A percentile compares a stretch with the other conserved stretches of the same genome.
These are phyloP conservation scores for Xerocomus amazonicus DNA, from an alignment of 1,284 basidiomycete genomes.

Conservation along the genomic window DNA sequence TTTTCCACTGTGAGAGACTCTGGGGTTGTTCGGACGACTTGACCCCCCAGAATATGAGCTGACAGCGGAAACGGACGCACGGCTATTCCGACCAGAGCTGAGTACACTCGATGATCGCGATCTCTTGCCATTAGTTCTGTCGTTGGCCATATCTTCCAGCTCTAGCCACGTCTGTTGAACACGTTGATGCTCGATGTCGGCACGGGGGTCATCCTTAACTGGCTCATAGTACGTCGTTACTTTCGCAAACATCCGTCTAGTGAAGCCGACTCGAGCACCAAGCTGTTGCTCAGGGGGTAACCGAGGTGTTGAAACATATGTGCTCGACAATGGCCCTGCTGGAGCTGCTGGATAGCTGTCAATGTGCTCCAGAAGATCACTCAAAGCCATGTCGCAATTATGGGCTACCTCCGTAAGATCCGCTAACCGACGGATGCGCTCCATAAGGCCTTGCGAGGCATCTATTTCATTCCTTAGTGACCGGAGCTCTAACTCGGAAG, in stretches of 20 bases:
- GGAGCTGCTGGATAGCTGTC: conserved; percentile 69
- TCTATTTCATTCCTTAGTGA: conserved; percentile 59
- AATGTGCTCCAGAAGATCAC: conserved; percentile 77
- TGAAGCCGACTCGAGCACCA: conserved; percentile 57
- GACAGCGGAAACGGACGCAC: conserved; percentile 38
- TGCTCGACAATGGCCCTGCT: conserved; percentile 47
- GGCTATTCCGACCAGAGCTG: conserved; percentile 55
- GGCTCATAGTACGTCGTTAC: conserved; percentile 41
- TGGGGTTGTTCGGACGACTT: conserved; percentile 24
- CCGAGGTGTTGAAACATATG: conserved; percentile 40
- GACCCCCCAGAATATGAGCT: conserved; percentile 24
- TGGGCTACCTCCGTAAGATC: conserved; percentile 47
- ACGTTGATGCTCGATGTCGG: conserved; percentile 54
- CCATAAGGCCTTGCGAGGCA: conserved; percentile 46
- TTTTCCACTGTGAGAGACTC: conserved; percentile 37
- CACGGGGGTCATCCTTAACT: conserved; percentile 55
- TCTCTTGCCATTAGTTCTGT: conserved; percentile 55
- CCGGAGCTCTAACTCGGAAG: conserved; percentile 52
- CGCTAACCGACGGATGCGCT: conserved; percentile 50
- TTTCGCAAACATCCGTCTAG: conserved; percentile 45
- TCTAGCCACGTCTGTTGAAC: conserved; percentile 76
- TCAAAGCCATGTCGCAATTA: conserved; percentile 68
- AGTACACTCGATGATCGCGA: conserved; percentile 63
- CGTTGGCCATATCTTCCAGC: conserved; percentile 72
- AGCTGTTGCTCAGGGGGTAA: conserved; percentile 63